A percentile compares a stretch with the other conserved stretches of the same genome.
phyloP scores from a whole-genome alignment of 805 yeast genomes.

The Zygosaccharomyces bisporus region DNA sequence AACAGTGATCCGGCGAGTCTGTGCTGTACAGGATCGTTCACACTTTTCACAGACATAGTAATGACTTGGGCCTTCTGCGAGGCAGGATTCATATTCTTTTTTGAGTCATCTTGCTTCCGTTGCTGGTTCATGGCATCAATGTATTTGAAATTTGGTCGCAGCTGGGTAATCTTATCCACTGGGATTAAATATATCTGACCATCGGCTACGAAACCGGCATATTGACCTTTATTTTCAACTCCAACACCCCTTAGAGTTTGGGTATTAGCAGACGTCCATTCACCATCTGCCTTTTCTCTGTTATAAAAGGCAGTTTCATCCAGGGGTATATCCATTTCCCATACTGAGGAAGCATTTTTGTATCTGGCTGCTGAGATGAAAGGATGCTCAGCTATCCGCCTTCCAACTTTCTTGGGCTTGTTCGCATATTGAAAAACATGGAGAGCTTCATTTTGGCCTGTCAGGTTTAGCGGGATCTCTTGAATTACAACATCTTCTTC shows the following conservation, averaged over 20 bases:
- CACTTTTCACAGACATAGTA: conserved; percentile 69
- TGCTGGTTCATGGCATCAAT: conserved; percentile 57
- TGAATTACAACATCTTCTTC: conserved; percentile 58
- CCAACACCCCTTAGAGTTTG: conserved; percentile 74
- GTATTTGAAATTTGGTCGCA: conserved; percentile 78
- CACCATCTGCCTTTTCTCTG: conserved; percentile 49
- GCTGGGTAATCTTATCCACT: conserved; percentile 63
- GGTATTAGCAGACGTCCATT: conserved; percentile 57
- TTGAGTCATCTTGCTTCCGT: conserved; percentile 42
- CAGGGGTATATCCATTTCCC: conserved; percentile 76
- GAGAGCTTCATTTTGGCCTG: conserved; percentile 35
- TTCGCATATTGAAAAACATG: conserved; percentile 56
- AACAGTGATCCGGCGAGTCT: conserved; percentile 66
- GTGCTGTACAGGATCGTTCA: conserved; percentile 52
- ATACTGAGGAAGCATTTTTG: conserved; percentile 57
- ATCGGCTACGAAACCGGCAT: conserved; percentile 42
- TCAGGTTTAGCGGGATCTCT: conserved; percentile 55
- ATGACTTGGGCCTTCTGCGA: conserved; percentile 56
- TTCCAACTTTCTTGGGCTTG: conserved; percentile 28
- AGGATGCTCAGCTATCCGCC: conserved; percentile 34
- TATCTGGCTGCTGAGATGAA: conserved; percentile 45
- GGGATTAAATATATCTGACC: conserved; percentile 61
- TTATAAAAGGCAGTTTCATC: conserved; percentile 68
- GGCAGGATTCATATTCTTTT: conserved; percentile 37
- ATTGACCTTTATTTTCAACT: conserved; percentile 49